Percentiles rank a stretch among this genome's conserved stretches.
Conservation (phyloP, 805 yeast genomes). For the Saturnispora kantuleensis region DNA sequence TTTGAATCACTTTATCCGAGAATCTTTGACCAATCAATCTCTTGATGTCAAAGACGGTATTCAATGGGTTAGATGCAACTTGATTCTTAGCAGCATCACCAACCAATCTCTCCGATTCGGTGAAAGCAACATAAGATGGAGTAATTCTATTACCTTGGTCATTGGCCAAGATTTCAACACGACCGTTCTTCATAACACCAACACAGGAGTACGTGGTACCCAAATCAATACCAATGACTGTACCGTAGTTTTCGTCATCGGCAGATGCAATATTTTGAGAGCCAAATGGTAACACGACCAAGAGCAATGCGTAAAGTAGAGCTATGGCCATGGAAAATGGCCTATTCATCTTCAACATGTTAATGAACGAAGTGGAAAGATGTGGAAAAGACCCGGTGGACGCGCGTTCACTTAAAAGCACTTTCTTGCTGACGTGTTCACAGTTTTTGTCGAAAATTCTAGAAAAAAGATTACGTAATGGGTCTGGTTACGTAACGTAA, state of each 20-base stretch:
- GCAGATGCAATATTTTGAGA: constrained; percentile 21
- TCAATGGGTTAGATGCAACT: constrained; percentile 91
- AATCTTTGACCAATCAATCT: constrained; percentile 85
- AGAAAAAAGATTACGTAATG: neutral
- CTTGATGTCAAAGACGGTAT: constrained; percentile 93
- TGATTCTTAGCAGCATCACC: constrained; percentile 99
- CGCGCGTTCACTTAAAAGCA: neutral
- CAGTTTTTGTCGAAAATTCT: neutral
- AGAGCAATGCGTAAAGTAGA: constrained; percentile 21
- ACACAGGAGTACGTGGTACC: constrained; percentile 98
- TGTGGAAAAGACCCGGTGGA: neutral
- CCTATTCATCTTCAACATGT: constrained; percentile 21
- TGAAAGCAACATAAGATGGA: constrained; percentile 94
- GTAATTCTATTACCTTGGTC: constrained; percentile 99
- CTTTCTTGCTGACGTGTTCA: neutral
- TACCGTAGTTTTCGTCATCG: constrained; percentile 25
- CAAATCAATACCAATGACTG: constrained; percentile 84
- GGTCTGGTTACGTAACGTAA: neutral
- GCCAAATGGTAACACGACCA: constrained; percentile 23
- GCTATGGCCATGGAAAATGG: constrained; percentile 21
- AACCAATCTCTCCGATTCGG: constrained; percentile 88
- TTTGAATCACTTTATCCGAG: constrained; percentile 66
- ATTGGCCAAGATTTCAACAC: constrained; percentile 92
- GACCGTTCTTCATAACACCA: constrained; percentile 45
- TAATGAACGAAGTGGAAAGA: neutral